Evolutionary conservation across 2,329 filamentous ascomycete species (phyloP).

Genomic region (Cercospora zeina): DNA sequence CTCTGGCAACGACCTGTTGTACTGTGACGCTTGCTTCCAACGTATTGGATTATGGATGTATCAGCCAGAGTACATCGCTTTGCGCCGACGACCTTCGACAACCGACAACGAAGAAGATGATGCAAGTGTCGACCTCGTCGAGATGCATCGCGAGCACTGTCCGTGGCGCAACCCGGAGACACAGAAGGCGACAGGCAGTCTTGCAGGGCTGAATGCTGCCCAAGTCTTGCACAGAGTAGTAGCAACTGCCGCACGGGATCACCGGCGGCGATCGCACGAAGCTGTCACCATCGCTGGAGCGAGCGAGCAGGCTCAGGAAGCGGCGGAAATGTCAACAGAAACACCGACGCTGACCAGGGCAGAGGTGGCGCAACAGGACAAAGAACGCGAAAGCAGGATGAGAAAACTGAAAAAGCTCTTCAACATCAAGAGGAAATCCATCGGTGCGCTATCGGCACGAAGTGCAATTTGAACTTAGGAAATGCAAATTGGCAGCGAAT

Average conservation of each 20-base stretch:
- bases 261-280: slow-evolving; percentile 34
- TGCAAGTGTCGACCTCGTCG: slow-evolving; percentile 34
- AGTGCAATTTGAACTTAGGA: slow-evolving; percentile 8
- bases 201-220: slow-evolving; percentile 38
- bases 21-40: slow-evolving; percentile 83
- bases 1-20: slow-evolving; percentile 69
- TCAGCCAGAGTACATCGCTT: slow-evolving; percentile 54
- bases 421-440: slow-evolving; percentile 37
- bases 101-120: slow-evolving; percentile 47
- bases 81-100: slow-evolving; percentile 16
- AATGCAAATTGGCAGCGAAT: background rate
- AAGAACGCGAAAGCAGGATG: slow-evolving; percentile 40
- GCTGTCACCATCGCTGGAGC: slow-evolving; percentile 7
- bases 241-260: slow-evolving; percentile 37
- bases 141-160: slow-evolving; percentile 43
- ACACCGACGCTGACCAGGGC: slow-evolving; percentile 28
- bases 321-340: slow-evolving; percentile 7
- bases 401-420: slow-evolving; percentile 41
- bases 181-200: slow-evolving; percentile 39
- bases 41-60: slow-evolving; percentile 94
- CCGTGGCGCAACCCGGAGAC: slow-evolving; percentile 41
- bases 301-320: slow-evolving; percentile 16
- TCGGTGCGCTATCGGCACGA: slow-evolving; percentile 18
- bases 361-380: slow-evolving; percentile 39
- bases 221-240: slow-evolving; percentile 39